phyloP scores from a whole-genome alignment of 2,329 filamentous ascomycete genomes.

The Pleochaeta shiraiana region DNA sequence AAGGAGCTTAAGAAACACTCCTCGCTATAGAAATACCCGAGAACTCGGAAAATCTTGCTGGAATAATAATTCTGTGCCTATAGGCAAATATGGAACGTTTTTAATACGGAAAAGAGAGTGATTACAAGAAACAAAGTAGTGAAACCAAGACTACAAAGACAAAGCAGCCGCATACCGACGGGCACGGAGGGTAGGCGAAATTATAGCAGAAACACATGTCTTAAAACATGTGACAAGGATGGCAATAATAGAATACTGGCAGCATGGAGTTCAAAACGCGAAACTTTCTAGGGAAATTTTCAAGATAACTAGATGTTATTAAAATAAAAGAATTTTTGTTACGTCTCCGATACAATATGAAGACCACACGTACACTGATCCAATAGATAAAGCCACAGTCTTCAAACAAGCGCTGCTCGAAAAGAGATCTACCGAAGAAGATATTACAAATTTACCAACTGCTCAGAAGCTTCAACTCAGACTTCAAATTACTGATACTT shows the following conservation, averaged over 20 bases:
- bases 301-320: not conserved
- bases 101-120: not conserved
- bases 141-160: not conserved
- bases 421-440: not conserved
- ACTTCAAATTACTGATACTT: not conserved
- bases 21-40: not conserved
- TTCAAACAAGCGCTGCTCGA: not conserved
- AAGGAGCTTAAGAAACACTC: not conserved
- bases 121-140: not conserved
- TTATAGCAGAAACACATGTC: not conserved
- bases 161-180: not conserved
- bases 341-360: not conserved
- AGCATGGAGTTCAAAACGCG: not conserved
- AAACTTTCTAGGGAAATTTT: not conserved
- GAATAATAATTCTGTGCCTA: not conserved
- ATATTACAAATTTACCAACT: not conserved
- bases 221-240: not conserved
- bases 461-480: not conserved
- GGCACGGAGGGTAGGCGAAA: not conserved
- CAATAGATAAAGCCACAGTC: not conserved
- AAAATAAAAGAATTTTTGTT: not conserved
- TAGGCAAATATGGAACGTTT: not conserved
- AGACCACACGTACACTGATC: not conserved
- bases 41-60: not conserved
- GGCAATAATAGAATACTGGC: not conserved